Base-by-base conservation (phyloP, 345 rosid genomes). In the Lagerstroemia speciosa region DNA sequence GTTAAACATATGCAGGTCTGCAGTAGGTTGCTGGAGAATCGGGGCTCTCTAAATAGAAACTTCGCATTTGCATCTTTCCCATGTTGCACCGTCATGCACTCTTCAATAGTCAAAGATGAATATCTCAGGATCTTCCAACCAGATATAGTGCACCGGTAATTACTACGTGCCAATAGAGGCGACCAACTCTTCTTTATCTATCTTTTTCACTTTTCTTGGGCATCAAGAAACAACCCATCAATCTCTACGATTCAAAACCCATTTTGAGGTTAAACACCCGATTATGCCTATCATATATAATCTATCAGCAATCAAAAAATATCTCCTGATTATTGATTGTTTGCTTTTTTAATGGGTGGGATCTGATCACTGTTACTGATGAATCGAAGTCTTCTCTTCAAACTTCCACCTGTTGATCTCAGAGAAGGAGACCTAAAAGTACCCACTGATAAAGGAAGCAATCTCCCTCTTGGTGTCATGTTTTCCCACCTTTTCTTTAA, bases 341-440 rank as follows among this genome's bases (percentile, higher is more conserved):
- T 73, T 38, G 69, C 75, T 80, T 80, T 89, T 86, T 77, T 86
- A 65, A 50, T 38, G 12, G 78, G 71, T 67, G 70, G 71, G 75
- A 69, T 72, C 67, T 75, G 77, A 7, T 67, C 71, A 62, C 62
- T 16, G 20, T 61, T 40, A 29, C 55, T 80, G 68, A 72, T 81
- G 80, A 84, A 90, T 62, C 85, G 72, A 66, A 90, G 84, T 41
- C 86, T 83, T 64, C 90, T 84, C 76, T 86, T 90, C 48, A 37
- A 37, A 66, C 75, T 72, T 11, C 87, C 85, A 66, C 75, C 75
- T 63, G 83, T 89, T 62, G 79, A 61, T 32, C 29, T 30, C 8
- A 32, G 62, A 29, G 69, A 62, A 11, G 78, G 38, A 52, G 79
- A 48, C 65, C 74, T 79, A 50, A 65, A 26, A 71, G 68, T 72